Evolutionary conservation across 2,329 filamentous ascomycete genomes (phyloP), one percentile per base, ranked within the genome.

Genomic region (Microcera coccophila): DNA sequence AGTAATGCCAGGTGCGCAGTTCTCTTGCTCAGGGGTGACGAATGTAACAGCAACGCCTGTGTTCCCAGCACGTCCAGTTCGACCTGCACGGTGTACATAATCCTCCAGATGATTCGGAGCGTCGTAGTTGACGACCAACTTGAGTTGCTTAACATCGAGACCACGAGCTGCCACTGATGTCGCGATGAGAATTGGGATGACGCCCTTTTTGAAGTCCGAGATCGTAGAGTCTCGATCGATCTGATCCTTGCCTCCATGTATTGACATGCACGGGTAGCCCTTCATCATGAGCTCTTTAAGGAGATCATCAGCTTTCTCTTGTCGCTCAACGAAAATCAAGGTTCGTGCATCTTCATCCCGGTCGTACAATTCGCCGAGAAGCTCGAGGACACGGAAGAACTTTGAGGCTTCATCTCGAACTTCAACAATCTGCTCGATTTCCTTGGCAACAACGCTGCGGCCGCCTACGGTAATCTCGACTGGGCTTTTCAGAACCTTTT

Each of bases 141-240:
- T 96, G 24, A 98, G 75, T 63, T 95, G 89, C 68, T 96, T 95
- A 34, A 98, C 91, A 63, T 98, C 93, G 31, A 98, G 74, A 47
- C 93, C 93, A 65, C 93, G 87, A 38, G 93, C 93, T 29, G 93
- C 93, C 45, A 98, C 89, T 10, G 91, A 96, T 0, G 93, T 98
- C 10, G 93, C 93, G 59, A 97, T 85, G 61, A 98, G 74, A 43
- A 98, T 85, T 0, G 90, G 90, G 36, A 94, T 81, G 33, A 91
- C 80, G 42, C 93, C 93, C 56, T 84, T 86, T 68, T 95, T 97
- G 75, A 96, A 96, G 62, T 96, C 90, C 31, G 85, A 77, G 55
- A 96, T 94, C 12, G 89, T 91, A 44, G 89, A 91, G 65, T 95
- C 90, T 51, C 90, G 85, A 62, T 96, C 91, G 49, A 91, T 81